phyloP scores from a whole-genome alignment of 768 basidiomycete genomes.

The Termitomyces sp. region DNA sequence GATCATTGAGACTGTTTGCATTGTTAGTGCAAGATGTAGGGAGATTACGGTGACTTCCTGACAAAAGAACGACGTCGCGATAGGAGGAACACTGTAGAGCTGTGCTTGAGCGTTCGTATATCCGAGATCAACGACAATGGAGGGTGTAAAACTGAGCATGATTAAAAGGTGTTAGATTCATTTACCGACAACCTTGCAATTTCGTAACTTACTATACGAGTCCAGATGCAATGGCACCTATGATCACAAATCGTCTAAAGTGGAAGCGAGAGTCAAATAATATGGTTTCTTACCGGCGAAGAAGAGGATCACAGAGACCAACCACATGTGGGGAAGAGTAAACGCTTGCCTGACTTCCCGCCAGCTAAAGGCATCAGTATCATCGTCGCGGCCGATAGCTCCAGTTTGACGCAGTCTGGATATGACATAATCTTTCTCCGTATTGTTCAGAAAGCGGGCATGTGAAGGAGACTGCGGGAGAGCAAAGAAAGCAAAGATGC shows the following conservation, averaged over 20 bases:
- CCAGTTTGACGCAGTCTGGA: constrained; percentile 36
- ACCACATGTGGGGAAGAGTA: constrained; percentile 48
- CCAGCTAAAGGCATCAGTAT: constrained; percentile 49
- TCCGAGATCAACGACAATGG: constrained; percentile 63
- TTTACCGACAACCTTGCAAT: not conserved
- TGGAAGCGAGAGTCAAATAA: not conserved
- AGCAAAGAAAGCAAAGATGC: constrained; percentile 42
- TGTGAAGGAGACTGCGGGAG: constrained; percentile 38
- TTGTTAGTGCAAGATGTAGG: not conserved
- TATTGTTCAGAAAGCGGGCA: constrained; percentile 43
- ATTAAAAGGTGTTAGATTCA: not conserved
- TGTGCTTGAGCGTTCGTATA: constrained; percentile 50
- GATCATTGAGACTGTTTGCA: constrained; percentile 24
- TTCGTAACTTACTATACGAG: constrained; percentile 37
- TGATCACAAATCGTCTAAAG: not conserved
- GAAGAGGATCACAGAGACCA: constrained; percentile 47
- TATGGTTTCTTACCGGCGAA: constrained; percentile 35
- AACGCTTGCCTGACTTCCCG: constrained; percentile 45
- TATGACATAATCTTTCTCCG: constrained; percentile 45
- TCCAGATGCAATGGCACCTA: constrained; percentile 40
- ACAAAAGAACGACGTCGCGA: constrained; percentile 44
- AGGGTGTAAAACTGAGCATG: constrained; percentile 56
- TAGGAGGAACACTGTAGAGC: constrained; percentile 61
- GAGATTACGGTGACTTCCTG: constrained; percentile 11
- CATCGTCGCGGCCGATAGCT: constrained; percentile 27